Evolutionary conservation across 2,329 filamentous ascomycete genomes (phyloP).

Genomic region (Trichoderma oligosporum): DNA sequence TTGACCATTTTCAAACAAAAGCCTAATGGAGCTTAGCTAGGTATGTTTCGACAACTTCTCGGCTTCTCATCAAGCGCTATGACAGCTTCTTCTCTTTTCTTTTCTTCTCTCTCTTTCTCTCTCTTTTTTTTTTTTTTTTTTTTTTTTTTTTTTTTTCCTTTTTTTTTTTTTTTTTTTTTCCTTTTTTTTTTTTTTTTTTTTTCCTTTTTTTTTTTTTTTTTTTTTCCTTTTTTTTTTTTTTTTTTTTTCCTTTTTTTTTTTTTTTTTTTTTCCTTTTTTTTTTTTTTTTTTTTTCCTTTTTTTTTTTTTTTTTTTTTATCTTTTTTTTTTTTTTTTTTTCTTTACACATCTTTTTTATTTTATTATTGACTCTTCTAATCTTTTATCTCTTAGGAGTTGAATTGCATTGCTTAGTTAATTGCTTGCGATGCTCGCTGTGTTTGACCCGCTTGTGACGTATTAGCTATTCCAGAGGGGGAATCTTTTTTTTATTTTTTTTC

Average conservation of each 20-base stretch:
- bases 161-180: no score
- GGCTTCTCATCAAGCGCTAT: no score
- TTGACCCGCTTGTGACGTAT: conserved; percentile 11
- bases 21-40: conserved; percentile 3
- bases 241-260: neutral
- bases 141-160: no score
- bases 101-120: neutral
- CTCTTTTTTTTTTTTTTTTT: no score
- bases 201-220: no score
- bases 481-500: neutral
- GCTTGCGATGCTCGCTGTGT: neutral
- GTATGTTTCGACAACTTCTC: no score
- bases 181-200: no score
- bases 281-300: neutral
- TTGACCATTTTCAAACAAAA: neutral
- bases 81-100: no score
- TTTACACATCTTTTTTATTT: neutral
- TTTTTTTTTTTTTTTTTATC: neutral
- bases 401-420: neutral
- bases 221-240: neutral
- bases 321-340: no score
- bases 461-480: neutral
- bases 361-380: neutral
- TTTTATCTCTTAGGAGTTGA: neutral
- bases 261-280: neutral